A percentile compares a stretch with the other conserved stretches of the same genome.
These are phyloP conservation scores for Starmerella sp. DNA, from an alignment of 805 yeast genomes.

Conservation along the genomic window DNA sequence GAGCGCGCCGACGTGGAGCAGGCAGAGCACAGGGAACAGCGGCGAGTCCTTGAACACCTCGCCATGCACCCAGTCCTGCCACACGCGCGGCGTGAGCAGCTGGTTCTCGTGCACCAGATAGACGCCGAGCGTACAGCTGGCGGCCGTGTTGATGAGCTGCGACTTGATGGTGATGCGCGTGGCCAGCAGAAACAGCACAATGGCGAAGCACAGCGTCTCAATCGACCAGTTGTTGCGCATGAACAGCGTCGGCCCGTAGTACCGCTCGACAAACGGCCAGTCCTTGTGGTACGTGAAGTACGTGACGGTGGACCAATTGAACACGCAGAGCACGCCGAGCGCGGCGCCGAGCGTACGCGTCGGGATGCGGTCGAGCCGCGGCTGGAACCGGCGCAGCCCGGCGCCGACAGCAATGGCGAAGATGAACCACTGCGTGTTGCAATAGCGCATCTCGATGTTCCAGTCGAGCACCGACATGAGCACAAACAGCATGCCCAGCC, in stretches of 20 bases:
- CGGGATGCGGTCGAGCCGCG: constrained; percentile 1
- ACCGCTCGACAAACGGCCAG: background rate
- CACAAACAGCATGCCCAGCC: constrained; percentile 1
- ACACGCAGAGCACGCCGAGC: background rate
- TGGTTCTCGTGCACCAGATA: constrained; percentile 13
- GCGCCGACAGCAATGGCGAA: constrained; percentile 12
- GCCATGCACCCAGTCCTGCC: constrained; percentile 4
- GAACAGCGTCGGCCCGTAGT: constrained; percentile 6
- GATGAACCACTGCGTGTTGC: constrained; percentile 12
- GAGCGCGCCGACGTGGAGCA: constrained; percentile 1
- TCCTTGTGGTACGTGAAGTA: background rate
- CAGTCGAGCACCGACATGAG: constrained; percentile 4
- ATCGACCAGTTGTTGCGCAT: constrained; percentile 10
- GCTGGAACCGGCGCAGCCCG: constrained; percentile 3
- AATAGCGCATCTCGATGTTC: constrained; percentile 1
- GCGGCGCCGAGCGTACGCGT: background rate
- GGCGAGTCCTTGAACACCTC: background rate
- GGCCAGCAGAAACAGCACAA: constrained; percentile 5
- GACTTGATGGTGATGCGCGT: constrained; percentile 2
- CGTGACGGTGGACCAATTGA: constrained; percentile 6
- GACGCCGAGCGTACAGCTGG: constrained; percentile 13
- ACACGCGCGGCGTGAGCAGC: constrained; percentile 4
- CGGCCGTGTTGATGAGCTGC: constrained; percentile 5
- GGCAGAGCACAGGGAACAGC: constrained; percentile 7
- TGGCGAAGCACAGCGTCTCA: constrained; percentile 2